Evolutionary conservation across 306 rosid genomes (phyloP), one percentile per base, ranked within the genome.

Genomic region (Hippophae gyantsensis): DNA sequence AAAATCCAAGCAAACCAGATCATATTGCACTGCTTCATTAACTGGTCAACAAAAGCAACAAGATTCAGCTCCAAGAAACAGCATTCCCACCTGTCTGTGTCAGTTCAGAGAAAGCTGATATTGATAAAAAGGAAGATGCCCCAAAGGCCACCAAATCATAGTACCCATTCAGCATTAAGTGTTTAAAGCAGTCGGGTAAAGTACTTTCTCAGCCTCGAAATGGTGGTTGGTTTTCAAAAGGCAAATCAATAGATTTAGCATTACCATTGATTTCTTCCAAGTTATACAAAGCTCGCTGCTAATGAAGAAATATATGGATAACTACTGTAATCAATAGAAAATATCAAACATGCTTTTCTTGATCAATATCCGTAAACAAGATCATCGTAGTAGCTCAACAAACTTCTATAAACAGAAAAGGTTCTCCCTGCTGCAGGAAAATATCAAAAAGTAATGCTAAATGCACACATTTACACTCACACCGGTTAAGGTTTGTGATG

Each of bases 271-370:
- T 87, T 68, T 92, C 98, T 72, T 92, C 98, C 80, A 90, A 77
- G 67, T 90, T 90, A 83, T 90, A 90, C 80, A 85, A 90, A 49
- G 67, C 84, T 68, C 98, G 80, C 55, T 85, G 89, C 54, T 48
- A 83, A 6, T 96, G 98, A 78, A 90, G 98, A 78, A 90, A 90
- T 68, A 90, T 78, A 67, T 90, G 98, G 72, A 90, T 58, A 10
- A 90, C 87, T 42, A 87, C 96, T 92, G 87, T 62, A 57, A 74
- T 32, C 69, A 69, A 57, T 67, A 70, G 4, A 32, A 32, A 2
- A 32, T 32, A 32, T 32, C 38, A 49, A 67, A 2, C 42, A 50
- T 60, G 23, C 12, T 25, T 43, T 32, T 2, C 38, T 32, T 4
- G 38, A 32, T 32, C 5, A 32, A 32, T 2, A 32, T 68, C 42